These are phyloP conservation scores for Suillus luteus DNA, from an alignment of 768 basidiomycete species.

Conservation along the genomic window DNA sequence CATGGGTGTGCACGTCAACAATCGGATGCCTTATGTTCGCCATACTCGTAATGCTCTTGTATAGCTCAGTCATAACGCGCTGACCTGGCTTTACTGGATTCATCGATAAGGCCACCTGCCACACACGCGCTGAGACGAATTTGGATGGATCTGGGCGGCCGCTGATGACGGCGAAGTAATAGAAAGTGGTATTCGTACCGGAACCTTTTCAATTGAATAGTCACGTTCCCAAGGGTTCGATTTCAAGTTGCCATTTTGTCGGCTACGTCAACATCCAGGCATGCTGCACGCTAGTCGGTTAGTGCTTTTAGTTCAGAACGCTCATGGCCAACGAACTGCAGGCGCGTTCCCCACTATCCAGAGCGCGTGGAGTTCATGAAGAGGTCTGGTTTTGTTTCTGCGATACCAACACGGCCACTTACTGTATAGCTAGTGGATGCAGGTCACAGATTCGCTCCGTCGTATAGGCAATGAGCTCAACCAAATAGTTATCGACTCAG, in stretches of 20 bases:
- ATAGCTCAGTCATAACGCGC: slow-evolving; percentile 27
- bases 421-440: slow-evolving; percentile 20
- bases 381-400: slow-evolving; percentile 22
- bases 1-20: slow-evolving; percentile 85
- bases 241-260: neutral
- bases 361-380: slow-evolving; percentile 27
- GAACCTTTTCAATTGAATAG: neutral
- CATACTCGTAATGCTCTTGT: slow-evolving; percentile 17
- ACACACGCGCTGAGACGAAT: slow-evolving; percentile 7
- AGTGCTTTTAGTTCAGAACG: neutral
- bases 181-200: neutral
- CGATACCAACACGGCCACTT: neutral
- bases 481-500: slow-evolving; percentile 20
- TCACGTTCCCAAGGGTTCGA: neutral
- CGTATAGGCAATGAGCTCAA: slow-evolving; percentile 35
- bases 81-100: slow-evolving; percentile 22
- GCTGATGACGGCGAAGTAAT: neutral
- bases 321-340: slow-evolving; percentile 6
- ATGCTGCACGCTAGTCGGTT: neutral
- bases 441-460: slow-evolving; percentile 29
- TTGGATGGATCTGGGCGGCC: neutral
- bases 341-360: slow-evolving; percentile 20
- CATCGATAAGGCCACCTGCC: slow-evolving; percentile 19
- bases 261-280: neutral
- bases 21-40: slow-evolving; percentile 40